phyloP scores from a whole-genome alignment of 306 rosid species.

The Prunus salicina region DNA sequence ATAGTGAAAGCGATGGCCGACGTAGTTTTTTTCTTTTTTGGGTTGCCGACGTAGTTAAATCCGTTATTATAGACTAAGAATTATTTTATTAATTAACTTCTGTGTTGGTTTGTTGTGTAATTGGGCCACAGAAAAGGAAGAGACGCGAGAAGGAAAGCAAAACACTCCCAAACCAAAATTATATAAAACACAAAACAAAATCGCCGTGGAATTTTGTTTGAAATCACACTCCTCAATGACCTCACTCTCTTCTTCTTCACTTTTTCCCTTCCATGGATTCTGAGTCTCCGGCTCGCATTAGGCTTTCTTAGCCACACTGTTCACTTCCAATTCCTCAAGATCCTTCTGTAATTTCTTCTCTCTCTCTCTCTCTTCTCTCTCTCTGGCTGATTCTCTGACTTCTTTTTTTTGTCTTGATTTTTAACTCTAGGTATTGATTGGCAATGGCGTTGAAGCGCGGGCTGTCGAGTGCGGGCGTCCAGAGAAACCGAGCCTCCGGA shows the following conservation, averaged over 20 bases:
- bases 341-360: neutral
- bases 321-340: neutral
- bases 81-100: too few species aligned
- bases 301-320: neutral
- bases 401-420: neutral
- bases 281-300: neutral
- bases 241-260: neutral
- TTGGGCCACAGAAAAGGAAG: neutral
- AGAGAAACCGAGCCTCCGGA: constrained; percentile 48
- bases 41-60: neutral
- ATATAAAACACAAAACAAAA: neutral
- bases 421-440: constrained; percentile 23
- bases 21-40: neutral
- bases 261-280: neutral
- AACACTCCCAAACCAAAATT: neutral
- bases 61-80: neutral
- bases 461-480: constrained; percentile 16
- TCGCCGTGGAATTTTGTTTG: neutral
- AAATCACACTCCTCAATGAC: neutral
- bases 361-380: neutral
- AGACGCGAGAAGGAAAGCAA: neutral
- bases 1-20: neutral
- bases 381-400: neutral
- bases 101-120: neutral
- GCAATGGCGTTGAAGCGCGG: constrained; percentile 69